These are phyloP conservation scores for Pythium rhizo-oryzae DNA, from an alignment of 352 stramenopile species.

Conservation along the genomic window DNA sequence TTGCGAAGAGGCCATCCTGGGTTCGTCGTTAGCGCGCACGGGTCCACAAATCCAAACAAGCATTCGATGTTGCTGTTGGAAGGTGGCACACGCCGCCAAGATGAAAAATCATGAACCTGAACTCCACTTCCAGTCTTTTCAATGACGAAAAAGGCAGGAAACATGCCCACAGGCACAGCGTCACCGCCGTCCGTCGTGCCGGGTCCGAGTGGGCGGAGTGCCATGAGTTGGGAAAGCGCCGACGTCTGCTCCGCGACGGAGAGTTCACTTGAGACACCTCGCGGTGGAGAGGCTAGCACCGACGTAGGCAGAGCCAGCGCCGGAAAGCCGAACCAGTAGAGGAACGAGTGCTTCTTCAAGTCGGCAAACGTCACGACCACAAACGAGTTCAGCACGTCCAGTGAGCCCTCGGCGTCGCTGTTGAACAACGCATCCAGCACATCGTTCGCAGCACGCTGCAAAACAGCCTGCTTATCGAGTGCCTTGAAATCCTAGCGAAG, in stretches of 20 bases:
- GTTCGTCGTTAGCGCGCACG: conserved; percentile 70
- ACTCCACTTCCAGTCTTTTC: conserved; percentile 33
- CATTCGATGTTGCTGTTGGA: conserved; percentile 25
- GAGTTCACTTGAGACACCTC: conserved; percentile 38
- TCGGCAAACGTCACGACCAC: conserved; percentile 92
- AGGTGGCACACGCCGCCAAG: conserved; percentile 6
- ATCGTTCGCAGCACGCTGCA: conserved; percentile 45
- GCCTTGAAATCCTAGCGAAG: conserved; percentile 68
- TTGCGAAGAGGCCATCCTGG: conserved; percentile 91
- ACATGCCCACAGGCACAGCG: conserved; percentile 24
- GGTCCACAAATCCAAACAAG: conserved; percentile 90
- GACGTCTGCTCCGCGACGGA: conserved; percentile 41
- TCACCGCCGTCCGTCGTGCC: conserved; percentile 7
- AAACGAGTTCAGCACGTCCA: conserved; percentile 80
- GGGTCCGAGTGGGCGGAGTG: conserved; percentile 32
- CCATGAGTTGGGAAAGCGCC: conserved; percentile 44
- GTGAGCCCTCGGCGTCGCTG: conserved; percentile 11
- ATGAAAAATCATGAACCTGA: conserved; percentile 17
- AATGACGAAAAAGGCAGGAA: conserved; percentile 76
- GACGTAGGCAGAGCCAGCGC: conserved; percentile 53
- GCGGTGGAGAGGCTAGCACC: conserved; percentile 38
- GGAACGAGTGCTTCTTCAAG: conserved; percentile 92
- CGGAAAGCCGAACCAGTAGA: conserved; percentile 95
- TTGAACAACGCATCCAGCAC: conserved; percentile 44
- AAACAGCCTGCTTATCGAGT: conserved; percentile 80